Base-by-base conservation (phyloP, 495 filamentous ascomycete genomes). In the Ascodesmis nigricans region DNA sequence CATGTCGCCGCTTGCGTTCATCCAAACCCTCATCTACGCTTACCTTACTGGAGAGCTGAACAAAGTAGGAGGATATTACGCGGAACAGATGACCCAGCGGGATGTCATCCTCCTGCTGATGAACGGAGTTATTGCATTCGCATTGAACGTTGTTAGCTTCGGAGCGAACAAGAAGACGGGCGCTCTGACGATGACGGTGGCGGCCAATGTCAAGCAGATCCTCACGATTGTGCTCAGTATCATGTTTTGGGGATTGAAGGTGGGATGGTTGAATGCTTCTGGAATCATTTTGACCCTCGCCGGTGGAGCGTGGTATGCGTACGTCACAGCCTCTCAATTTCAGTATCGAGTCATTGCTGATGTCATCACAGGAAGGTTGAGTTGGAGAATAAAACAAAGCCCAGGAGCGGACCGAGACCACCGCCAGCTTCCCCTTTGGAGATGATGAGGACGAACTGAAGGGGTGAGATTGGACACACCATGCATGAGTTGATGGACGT, bases 141-240 rank as follows among this genome's bases (percentile, higher is more conserved):
- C 56, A 2, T 56, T 70, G 3, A 70, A 70, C 40, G 48, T 69
- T 26, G 52, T 57, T 36, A 65, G 59, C 3, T 68, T 70, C 47
- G 56, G 58, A 18, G 61, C 67, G 14, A 70, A 69, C 42, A 65
- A 65, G 44, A 50, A 60, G 16, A 58, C 63, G 3, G 66, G 66
- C 5, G 66, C 66, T 4, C 39, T 70, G 38, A 68, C 62, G 5
- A 66, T 70, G 53, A 60, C 65, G 1, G 65, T 70, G 3, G 62
- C 58, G 15, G 67, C 59, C 21, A 70, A 70, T 33, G 49, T 69
- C 29, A 69, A 70, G 55, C 66, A 70, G 51, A 62, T 58, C 35
- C 39, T 71, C 27, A 68, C 65, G 1, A 60, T 71, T n/a, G 33
- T 64, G 22, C 31, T 70, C 19, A 62, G 65, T 14, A 60, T 67